Evolutionary conservation across 2,329 filamentous ascomycete species (phyloP).

Genomic region (Incumbomyces delicatus): DNA sequence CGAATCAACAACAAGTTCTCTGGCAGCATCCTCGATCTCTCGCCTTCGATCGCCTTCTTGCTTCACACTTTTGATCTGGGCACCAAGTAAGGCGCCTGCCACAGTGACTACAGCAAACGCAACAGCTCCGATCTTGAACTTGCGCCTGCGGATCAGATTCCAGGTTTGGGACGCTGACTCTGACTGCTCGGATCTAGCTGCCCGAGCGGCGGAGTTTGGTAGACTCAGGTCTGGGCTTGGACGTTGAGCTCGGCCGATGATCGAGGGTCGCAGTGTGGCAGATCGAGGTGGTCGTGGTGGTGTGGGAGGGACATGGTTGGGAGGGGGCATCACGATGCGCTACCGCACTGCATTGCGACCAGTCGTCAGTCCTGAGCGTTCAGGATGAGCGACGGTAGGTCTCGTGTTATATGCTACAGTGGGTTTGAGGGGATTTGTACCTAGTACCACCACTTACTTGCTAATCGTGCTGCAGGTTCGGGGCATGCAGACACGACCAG

Average conservation of each 20-base stretch:
- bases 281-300: neutral
- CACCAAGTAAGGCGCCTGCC: constrained; percentile 1
- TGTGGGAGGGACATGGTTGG: too few relatives aligned
- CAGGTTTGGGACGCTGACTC: neutral
- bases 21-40: constrained; percentile 1
- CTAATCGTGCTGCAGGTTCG: too few relatives aligned
- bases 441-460: too few relatives aligned
- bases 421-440: too few relatives aligned
- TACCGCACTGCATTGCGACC: too few relatives aligned
- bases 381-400: too few relatives aligned
- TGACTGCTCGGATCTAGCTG: neutral
- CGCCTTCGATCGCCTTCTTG: constrained; percentile 2
- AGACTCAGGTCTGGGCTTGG: neutral
- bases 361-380: too few relatives aligned
- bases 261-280: neutral
- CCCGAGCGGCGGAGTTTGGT: neutral
- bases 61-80: constrained; percentile 3
- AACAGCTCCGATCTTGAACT: constrained; percentile 1
- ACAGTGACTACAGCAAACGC: neutral
- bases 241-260: neutral
- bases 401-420: too few relatives aligned
- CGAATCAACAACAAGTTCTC: neutral
- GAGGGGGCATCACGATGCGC: too few relatives aligned
- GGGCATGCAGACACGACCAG: too few relatives aligned
- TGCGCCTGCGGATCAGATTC: neutral